Evolutionary conservation across 192 early-diverging fungal species (phyloP).

Genomic region (Coemansia sp.): DNA sequence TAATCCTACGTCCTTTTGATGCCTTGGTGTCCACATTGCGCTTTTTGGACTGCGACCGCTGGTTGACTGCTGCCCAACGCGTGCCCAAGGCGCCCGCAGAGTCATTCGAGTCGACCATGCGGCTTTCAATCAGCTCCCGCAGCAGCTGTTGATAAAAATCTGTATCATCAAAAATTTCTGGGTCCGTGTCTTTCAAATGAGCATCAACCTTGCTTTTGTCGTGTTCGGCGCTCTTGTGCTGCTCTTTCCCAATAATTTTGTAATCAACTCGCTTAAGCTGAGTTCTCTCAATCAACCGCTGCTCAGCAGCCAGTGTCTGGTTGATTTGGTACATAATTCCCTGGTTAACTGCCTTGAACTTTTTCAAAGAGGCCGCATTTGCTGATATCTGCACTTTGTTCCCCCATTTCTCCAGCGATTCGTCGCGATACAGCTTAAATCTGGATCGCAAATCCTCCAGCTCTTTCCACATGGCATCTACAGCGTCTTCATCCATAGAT

Average conservation of each 20-base stretch:
- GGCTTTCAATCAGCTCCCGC: constrained; percentile 91
- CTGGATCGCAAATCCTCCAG: constrained; percentile 20
- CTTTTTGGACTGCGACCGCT: constrained; percentile 64
- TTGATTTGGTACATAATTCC: constrained; percentile 71
- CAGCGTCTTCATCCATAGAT: not conserved
- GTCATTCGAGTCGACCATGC: constrained; percentile 90
- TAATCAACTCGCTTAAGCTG: constrained; percentile 77
- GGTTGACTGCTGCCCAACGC: constrained; percentile 80
- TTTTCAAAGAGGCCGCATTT: constrained; percentile 72
- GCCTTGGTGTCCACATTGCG: constrained; percentile 80
- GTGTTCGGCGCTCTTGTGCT: not conserved
- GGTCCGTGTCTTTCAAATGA: constrained; percentile 56
- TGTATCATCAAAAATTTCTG: constrained; percentile 91
- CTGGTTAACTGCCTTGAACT: constrained; percentile 96
- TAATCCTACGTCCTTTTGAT: constrained; percentile 85
- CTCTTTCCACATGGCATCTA: constrained; percentile 21
- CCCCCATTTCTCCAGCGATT: constrained; percentile 92
- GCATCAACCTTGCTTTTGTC: constrained; percentile 53
- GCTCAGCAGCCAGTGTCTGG: constrained; percentile 66
- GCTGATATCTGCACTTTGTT: constrained; percentile 77
- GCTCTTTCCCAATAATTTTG: constrained; percentile 37
- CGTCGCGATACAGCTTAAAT: constrained; percentile 78
- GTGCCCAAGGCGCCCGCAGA: constrained; percentile 69
- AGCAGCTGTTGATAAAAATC: constrained; percentile 94
- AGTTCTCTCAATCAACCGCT: constrained; percentile 82